Conservation (phyloP, 441 rosid genomes). For the Hura crepitans region DNA sequence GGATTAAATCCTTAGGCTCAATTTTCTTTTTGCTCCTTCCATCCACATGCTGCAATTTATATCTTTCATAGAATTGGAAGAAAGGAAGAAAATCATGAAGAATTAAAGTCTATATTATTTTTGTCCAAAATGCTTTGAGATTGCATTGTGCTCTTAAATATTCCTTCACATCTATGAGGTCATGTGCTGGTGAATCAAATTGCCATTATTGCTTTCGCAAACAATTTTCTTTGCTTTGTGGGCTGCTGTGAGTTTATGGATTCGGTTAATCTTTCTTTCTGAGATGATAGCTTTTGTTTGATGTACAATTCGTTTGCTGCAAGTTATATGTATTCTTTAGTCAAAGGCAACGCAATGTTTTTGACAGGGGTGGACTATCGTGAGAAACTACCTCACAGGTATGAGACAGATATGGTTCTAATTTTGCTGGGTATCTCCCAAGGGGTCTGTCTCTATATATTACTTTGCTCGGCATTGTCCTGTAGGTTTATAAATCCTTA, state of each 20-base stretch:
- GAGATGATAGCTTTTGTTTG: neutral
- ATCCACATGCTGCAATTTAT: neutral
- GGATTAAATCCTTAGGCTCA: neutral
- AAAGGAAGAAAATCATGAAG: neutral
- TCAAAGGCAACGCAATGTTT: neutral
- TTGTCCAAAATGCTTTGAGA: neutral
- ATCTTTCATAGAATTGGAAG: neutral
- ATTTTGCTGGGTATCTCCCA: neutral
- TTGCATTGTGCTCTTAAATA: neutral
- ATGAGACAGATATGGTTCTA: neutral
- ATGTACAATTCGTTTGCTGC: neutral
- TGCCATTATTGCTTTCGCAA: too few species aligned
- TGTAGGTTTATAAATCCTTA: neutral
- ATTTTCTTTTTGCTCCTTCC: neutral
- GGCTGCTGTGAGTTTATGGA: neutral
- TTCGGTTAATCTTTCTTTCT: neutral
- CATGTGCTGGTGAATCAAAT: neutral
- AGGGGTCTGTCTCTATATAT: neutral
- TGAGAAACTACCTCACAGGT: neutral
- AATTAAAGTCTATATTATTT: neutral
- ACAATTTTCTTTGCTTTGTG: neutral
- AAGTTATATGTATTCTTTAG: neutral
- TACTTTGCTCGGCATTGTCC: neutral
- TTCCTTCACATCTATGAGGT: neutral
- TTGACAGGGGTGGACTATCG: neutral